Base-by-base conservation (phyloP, 1,284 basidiomycete genomes). In the Pulveroboletus sp. region DNA sequence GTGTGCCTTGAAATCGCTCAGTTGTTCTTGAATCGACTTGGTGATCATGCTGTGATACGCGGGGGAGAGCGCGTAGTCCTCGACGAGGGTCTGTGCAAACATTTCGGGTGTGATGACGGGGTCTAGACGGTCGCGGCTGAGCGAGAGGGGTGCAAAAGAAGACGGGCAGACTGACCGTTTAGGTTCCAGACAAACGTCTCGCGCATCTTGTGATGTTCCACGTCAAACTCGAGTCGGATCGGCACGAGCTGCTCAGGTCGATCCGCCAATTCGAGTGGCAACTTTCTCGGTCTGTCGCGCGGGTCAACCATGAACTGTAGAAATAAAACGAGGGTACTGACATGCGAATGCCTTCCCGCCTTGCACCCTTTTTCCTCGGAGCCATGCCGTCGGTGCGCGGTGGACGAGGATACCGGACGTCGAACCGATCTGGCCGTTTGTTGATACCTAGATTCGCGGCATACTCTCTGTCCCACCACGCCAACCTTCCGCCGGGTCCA, bases 121-220 rank as follows among this genome's bases (percentile, higher is more conserved):
- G 73, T 98, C 96, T 92, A 22, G 24, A 58, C 33, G 50, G 45
- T 45, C 2, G n/a, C 40, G 11, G 39, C 12, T 57, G 54, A 57
- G 57, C 36, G 20, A 45, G 24, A 43, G 5, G 18, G 2, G 15
- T 3, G 3, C 1, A n/a, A 18, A 18, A 33, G 22, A 12, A 31
- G 12, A 10, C 1, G 2, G 9, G n/a, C n/a, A 12, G 25, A 83
- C 51, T 58, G 26, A 94, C 94, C 94, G 65, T 91, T 89, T 51
- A 96, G 77, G 69, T 99, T 98, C 96, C 96, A 99, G 35, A 96
- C 85, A 73, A 99, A 98, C 0, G 96, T 96, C 72, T 99, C 96
- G 38, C 94, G 86, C 79, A 98, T 86, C 74, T 91, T 92, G 71
- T 91, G 89, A 69, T 93, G 91, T 57, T 91, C 89, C 53, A 96